A percentile compares a stretch with the other conserved stretches of the same genome.
Conservation (phyloP, 192 early-diverging fungal species). For the Entophlyctis luteolus region DNA sequence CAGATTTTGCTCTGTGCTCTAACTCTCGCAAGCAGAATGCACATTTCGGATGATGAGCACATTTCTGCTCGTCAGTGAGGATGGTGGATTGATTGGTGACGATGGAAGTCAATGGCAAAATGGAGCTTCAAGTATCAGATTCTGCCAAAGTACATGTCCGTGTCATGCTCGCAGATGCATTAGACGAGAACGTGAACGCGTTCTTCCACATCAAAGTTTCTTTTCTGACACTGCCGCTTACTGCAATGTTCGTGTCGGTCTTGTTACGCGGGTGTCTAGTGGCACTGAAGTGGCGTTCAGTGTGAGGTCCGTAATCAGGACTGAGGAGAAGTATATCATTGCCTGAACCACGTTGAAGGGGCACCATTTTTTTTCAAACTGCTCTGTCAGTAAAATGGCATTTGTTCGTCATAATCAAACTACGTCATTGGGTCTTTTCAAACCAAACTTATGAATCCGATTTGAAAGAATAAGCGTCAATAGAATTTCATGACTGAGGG, state of each 20-base stretch:
- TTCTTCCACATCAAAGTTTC: slow-evolving; percentile 85
- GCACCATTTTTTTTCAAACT: no score
- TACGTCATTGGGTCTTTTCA: no score
- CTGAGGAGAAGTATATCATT: slow-evolving; percentile 79
- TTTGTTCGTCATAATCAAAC: no score
- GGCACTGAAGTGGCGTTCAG: slow-evolving; percentile 72
- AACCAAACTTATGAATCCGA: no score
- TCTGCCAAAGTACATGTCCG: slow-evolving; percentile 58
- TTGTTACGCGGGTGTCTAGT: slow-evolving; percentile 56
- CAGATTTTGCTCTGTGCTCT: not conserved
- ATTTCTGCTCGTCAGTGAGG: slow-evolving; percentile 77
- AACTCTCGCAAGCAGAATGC: slow-evolving; percentile 58
- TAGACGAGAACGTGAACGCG: slow-evolving; percentile 68
- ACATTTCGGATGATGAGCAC: slow-evolving; percentile 82
- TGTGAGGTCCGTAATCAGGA: slow-evolving; percentile 63
- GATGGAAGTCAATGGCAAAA: slow-evolving; percentile 90
- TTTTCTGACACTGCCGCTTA: slow-evolving; percentile 69
- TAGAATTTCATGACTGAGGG: no score
- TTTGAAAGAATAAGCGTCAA: no score
- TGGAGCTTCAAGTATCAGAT: slow-evolving; percentile 78
- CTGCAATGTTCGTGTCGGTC: slow-evolving; percentile 70
- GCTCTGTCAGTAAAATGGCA: no score
- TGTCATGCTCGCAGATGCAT: slow-evolving; percentile 56
- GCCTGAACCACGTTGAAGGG: no score
- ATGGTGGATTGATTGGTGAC: slow-evolving; percentile 85